Conservation (phyloP, 768 basidiomycete species). For the Suillus plorans region DNA sequence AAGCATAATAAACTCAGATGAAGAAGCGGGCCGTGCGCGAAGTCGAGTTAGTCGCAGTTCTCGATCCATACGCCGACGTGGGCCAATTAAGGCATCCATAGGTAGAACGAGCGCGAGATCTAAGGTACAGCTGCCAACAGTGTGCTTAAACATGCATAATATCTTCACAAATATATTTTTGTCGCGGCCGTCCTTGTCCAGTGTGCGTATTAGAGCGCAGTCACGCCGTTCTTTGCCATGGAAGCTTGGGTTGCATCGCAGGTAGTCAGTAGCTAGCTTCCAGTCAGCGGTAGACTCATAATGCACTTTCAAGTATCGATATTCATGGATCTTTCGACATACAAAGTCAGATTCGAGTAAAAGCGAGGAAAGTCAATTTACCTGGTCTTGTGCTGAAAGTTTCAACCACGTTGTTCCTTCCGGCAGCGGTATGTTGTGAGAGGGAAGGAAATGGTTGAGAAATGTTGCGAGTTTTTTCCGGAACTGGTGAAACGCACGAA, state of each 20-base stretch:
- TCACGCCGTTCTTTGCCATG: conserved; percentile 16
- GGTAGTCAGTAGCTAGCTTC: neutral
- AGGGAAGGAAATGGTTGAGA: conserved; percentile 3
- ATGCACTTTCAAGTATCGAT: conserved; percentile 5
- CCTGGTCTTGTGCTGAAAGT: neutral
- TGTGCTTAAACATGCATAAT: conserved; percentile 17
- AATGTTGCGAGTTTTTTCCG: conserved; percentile 3
- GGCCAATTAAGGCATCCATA: conserved; percentile 12
- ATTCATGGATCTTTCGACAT: neutral
- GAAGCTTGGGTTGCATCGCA: conserved; percentile 19
- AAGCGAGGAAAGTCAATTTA: neutral
- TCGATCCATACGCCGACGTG: conserved; percentile 12
- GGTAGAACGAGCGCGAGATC: conserved; percentile 19
- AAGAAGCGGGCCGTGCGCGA: conserved; percentile 2
- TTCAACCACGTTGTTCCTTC: neutral
- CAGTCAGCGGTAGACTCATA: neutral
- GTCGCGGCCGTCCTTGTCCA: neutral
- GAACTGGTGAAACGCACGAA: conserved; percentile 4
- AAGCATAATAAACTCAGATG: conserved; percentile 23
- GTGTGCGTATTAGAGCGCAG: conserved; percentile 22
- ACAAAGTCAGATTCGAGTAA: neutral
- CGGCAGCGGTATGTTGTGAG: conserved; percentile 1
- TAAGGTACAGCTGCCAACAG: conserved; percentile 5
- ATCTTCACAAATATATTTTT: conserved; percentile 9
- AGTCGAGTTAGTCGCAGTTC: conserved; percentile 19